Conservation (phyloP, 805 yeast species). For the Osmozyma mogii region DNA sequence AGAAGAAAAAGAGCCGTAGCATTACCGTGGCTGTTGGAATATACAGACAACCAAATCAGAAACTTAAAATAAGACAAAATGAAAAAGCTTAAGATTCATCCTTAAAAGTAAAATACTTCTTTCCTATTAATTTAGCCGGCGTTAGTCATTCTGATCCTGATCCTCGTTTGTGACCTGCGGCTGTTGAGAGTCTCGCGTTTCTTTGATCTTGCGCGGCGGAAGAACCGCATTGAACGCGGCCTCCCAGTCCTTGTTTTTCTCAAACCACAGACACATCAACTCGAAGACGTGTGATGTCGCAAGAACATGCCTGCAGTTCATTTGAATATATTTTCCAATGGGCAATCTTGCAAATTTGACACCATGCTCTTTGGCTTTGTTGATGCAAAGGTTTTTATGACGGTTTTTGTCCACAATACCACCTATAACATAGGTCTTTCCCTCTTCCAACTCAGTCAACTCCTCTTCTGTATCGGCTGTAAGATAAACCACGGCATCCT, state of each 20-base stretch:
- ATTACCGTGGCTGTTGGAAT: no score
- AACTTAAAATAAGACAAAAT: no score
- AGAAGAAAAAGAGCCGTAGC: no score
- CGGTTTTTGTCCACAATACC: slow-evolving; percentile 96
- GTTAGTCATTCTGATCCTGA: no score
- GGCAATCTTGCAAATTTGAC: slow-evolving; percentile 75
- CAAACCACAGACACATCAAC: slow-evolving; percentile 72
- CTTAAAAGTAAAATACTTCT: no score
- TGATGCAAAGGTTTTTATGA: slow-evolving; percentile 68
- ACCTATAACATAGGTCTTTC: slow-evolving; percentile 78
- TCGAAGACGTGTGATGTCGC: slow-evolving; percentile 96
- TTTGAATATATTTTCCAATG: slow-evolving; percentile 71
- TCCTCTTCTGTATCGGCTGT: slow-evolving; percentile 82
- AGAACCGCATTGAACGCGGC: slow-evolving; percentile 78
- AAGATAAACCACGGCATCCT: slow-evolving; percentile 50
- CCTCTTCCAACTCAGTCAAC: slow-evolving; percentile 55
- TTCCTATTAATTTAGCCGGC: no score
- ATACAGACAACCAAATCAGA: no score
- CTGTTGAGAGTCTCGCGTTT: no score
- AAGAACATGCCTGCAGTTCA: slow-evolving; percentile 81
- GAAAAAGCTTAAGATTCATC: no score
- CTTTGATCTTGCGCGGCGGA: slow-evolving; percentile 62
- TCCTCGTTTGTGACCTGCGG: no score
- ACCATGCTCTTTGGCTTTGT: slow-evolving; percentile 72
- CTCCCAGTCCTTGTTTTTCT: slow-evolving; percentile 67